Conservation (phyloP, 257 asterid species). For the Ilex aquifolium region DNA sequence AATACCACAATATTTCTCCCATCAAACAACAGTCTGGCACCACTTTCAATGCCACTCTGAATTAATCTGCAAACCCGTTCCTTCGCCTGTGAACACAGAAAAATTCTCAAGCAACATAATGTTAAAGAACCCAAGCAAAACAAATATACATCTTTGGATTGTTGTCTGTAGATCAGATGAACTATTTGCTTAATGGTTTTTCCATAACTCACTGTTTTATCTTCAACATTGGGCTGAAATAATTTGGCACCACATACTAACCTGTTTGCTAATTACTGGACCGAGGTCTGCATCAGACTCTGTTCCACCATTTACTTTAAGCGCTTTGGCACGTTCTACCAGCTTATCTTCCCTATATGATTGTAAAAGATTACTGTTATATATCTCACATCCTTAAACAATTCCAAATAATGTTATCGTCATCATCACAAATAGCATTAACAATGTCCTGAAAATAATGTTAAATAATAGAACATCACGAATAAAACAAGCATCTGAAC, state of each 20-base stretch:
- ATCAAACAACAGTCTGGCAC: conserved; percentile 85
- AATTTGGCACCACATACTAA: conserved; percentile 13
- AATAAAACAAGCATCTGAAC: too few relatives aligned
- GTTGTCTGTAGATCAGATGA: conserved; percentile 5
- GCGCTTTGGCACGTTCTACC: conserved; percentile 84
- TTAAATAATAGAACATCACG: too few relatives aligned
- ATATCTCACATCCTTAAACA: too few relatives aligned
- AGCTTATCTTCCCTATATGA: conserved; percentile 82
- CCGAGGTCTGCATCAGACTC: conserved; percentile 98
- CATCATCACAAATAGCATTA: conserved; percentile 97
- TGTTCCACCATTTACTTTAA: conserved; percentile 83
- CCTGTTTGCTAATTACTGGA: conserved; percentile 96
- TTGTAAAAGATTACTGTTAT: conserved; percentile 4
- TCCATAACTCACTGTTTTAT: not conserved
- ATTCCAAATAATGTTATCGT: too few relatives aligned
- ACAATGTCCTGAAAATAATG: conserved; percentile 59
- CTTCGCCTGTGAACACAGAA: conserved; percentile 57
- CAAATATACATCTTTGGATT: not conserved
- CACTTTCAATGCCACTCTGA: conserved; percentile 77
- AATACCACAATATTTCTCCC: conserved; percentile 85
- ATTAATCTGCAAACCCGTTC: conserved; percentile 77
- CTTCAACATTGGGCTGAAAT: too few relatives aligned
- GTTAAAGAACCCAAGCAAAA: conserved; percentile 5
- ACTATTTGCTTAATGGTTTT: conserved; percentile 10
- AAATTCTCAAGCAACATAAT: conserved; percentile 9